Evolutionary conservation across 1,284 basidiomycete genomes (phyloP).

Genomic region (Phellopilus nigrolimitatus): DNA sequence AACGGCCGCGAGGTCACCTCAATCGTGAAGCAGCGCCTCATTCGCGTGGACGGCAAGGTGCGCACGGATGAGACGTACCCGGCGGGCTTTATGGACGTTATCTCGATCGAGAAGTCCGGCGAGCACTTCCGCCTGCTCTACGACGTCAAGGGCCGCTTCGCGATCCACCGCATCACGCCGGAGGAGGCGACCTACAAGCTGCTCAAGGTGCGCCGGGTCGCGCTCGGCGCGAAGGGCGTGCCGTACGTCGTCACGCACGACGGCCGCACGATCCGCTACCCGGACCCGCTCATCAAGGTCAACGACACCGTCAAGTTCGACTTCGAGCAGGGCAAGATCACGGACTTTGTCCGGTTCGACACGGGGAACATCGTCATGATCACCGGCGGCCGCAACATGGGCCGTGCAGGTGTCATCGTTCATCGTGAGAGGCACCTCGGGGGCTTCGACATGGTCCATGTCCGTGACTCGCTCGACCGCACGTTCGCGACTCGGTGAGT

Average conservation of each 20-base stretch:
- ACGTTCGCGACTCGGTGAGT: constrained; percentile 93
- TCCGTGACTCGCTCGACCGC: constrained; percentile 93
- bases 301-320: constrained; percentile 99
- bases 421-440: constrained; percentile 97
- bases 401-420: constrained; percentile 92
- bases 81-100: constrained; percentile 96
- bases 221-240: constrained; percentile 91
- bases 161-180: constrained; percentile 98
- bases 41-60: constrained; percentile 99
- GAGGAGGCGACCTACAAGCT: constrained; percentile 99
- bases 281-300: constrained; percentile 92
- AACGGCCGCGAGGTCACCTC: constrained; percentile 93
- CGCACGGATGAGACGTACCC: constrained; percentile 98
- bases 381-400: constrained; percentile 99
- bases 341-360: constrained; percentile 94
- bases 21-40: constrained; percentile 94
- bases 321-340: constrained; percentile 92
- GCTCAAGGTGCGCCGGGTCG: constrained; percentile 91
- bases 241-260: constrained; percentile 99
- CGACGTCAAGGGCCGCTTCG: constrained; percentile 99
- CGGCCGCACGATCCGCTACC: constrained; percentile 99
- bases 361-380: constrained; percentile 97
- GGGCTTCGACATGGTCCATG: constrained; percentile 97
- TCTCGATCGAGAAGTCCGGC: constrained; percentile 97
- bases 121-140: constrained; percentile 99